These are phyloP conservation scores for Fusarium sp. DNA, from an alignment of 2,329 filamentous ascomycete species.

Conservation along the genomic window DNA sequence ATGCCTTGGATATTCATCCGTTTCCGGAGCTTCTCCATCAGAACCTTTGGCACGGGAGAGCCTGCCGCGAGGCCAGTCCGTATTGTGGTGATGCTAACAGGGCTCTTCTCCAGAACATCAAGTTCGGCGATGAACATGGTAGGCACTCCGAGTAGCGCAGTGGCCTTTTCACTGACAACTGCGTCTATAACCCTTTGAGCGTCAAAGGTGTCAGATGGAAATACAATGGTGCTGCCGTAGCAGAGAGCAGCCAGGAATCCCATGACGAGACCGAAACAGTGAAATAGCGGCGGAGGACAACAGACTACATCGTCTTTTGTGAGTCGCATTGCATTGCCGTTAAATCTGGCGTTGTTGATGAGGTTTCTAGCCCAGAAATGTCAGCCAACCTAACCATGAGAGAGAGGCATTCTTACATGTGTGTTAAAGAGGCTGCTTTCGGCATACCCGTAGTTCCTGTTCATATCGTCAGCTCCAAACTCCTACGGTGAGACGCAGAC, in stretches of 20 bases:
- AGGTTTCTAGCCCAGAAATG: conserved; percentile 47
- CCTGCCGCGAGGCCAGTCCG: background rate
- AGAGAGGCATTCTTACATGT: background rate
- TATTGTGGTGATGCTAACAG: background rate
- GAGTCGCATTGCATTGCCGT: conserved; percentile 60
- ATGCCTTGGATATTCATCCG: background rate
- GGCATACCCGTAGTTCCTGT: conserved; percentile 26
- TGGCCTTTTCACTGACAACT: conserved; percentile 62
- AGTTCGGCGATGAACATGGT: conserved; percentile 79
- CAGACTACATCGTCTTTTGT: conserved; percentile 67
- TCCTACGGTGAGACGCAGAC: background rate
- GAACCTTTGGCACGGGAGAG: background rate
- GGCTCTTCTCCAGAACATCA: conserved; percentile 47
- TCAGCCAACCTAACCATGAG: background rate
- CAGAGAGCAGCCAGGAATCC: conserved; percentile 77
- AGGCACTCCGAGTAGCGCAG: conserved; percentile 65
- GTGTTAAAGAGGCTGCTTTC: conserved; percentile 28
- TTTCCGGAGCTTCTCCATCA: background rate
- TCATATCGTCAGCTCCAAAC: background rate
- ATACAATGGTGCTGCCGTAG: conserved; percentile 70
- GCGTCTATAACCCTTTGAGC: conserved; percentile 66
- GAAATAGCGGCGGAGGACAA: conserved; percentile 72
- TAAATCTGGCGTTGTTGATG: conserved; percentile 65
- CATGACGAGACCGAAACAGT: conserved; percentile 78
- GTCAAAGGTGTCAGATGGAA: conserved; percentile 74